These are phyloP conservation scores for Blastomyces gilchristii DNA, from an alignment of 2,329 filamentous ascomycete genomes.

Conservation along the genomic window DNA sequence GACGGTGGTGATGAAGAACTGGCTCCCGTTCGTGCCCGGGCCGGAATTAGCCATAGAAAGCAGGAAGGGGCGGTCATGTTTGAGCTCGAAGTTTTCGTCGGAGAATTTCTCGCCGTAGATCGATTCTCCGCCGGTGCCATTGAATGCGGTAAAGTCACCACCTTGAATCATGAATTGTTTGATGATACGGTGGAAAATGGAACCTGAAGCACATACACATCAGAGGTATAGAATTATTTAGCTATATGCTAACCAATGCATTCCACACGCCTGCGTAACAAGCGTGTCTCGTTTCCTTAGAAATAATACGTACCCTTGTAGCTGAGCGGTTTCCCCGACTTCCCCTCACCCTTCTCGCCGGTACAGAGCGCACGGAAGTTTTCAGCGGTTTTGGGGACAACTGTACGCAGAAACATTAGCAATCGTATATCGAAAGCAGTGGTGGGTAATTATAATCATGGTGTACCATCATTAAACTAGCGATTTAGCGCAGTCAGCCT, in stretches of 20 bases:
- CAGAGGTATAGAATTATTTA: neutral
- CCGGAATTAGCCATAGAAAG: constrained; percentile 98
- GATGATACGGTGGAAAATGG: constrained; percentile 89
- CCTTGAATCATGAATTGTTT: constrained; percentile 99
- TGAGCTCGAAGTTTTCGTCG: constrained; percentile 87
- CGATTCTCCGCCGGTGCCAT: constrained; percentile 90
- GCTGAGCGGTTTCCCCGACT: constrained; percentile 72
- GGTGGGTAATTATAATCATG: neutral
- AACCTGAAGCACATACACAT: constrained; percentile 43
- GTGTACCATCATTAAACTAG: constrained; percentile 42
- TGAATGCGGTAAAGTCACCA: constrained; percentile 89
- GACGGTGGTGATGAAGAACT: constrained; percentile 97
- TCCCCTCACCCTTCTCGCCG: constrained; percentile 67
- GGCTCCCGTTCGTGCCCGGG: constrained; percentile 87
- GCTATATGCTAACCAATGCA: neutral
- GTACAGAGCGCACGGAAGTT: constrained; percentile 84
- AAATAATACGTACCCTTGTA: constrained; percentile 56
- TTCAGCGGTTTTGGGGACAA: constrained; percentile 73
- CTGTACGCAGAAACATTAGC: constrained; percentile 33
- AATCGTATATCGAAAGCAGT: neutral
- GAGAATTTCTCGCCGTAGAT: constrained; percentile 97
- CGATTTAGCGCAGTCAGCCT: constrained; percentile 10
- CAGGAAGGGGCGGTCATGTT: constrained; percentile 88
- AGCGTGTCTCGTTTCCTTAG: neutral
- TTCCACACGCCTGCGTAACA: neutral